These are phyloP conservation scores for Aspergillus glaucus DNA, from an alignment of 2,329 filamentous ascomycete species.

Conservation along the genomic window DNA sequence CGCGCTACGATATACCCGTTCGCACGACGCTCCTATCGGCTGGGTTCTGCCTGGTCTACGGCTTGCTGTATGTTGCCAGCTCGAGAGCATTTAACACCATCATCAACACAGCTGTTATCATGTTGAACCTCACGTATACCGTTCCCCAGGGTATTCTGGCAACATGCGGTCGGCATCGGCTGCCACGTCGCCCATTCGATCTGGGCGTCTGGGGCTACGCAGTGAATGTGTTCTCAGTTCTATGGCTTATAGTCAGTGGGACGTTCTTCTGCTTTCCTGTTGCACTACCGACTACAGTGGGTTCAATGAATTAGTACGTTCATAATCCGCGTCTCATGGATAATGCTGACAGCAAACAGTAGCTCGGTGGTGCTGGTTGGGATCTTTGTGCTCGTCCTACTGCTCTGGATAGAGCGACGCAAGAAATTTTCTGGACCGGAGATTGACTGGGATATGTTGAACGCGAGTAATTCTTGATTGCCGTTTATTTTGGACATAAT, in stretches of 20 bases:
- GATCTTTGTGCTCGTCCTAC: constrained; percentile 5
- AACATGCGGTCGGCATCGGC: constrained; percentile 27
- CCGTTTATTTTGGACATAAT: background rate
- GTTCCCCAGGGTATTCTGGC: constrained; percentile 25
- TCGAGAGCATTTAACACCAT: constrained; percentile 31
- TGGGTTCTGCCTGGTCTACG: constrained; percentile 22
- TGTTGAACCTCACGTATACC: constrained; percentile 24
- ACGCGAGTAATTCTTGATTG: background rate
- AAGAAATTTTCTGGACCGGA: constrained; percentile 8
- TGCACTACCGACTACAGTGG: background rate
- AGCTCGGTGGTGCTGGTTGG: constrained; percentile 7
- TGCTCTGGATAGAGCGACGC: constrained; percentile 7
- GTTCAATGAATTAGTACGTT: constrained; percentile 7
- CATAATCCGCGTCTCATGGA: background rate
- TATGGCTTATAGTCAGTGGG: constrained; percentile 2
- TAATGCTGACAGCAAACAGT: background rate
- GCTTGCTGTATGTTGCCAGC: constrained; percentile 26
- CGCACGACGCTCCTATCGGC: constrained; percentile 21
- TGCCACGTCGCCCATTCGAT: constrained; percentile 7
- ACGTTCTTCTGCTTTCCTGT: constrained; percentile 4
- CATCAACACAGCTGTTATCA: constrained; percentile 22
- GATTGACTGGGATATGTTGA: constrained; percentile 9
- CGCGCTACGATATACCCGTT: constrained; percentile 18
- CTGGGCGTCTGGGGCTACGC: constrained; percentile 3
- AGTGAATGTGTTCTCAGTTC: constrained; percentile 2